Conservation (phyloP, 176 grass and related monocot species). For the Musa schizocarpa region DNA sequence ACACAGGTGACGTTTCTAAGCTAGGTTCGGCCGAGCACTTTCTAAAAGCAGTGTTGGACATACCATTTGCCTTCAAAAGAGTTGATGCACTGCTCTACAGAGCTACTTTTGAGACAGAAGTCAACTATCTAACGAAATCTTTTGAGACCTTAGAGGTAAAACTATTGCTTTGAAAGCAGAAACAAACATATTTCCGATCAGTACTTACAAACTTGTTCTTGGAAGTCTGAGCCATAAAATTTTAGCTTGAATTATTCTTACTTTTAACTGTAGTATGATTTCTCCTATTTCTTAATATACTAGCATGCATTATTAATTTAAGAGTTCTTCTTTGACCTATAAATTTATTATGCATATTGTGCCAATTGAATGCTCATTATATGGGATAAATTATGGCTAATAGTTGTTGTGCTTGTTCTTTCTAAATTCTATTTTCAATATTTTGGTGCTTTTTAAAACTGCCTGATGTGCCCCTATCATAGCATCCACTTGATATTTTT, state of each 20-base stretch:
- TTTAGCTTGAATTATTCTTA: background rate
- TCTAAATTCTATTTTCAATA: background rate
- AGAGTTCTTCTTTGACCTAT: background rate
- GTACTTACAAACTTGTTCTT: background rate
- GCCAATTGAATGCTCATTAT: too few species aligned
- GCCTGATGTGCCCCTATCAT: too few species aligned
- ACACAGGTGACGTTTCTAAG: slow-evolving; percentile 56
- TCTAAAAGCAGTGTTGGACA: slow-evolving; percentile 74
- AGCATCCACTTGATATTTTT: too few species aligned
- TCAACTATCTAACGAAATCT: slow-evolving; percentile 75
- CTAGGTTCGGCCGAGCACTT: slow-evolving; percentile 82
- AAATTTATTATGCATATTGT: too few species aligned
- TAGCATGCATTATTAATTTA: background rate
- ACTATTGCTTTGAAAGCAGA: background rate
- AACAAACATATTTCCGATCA: background rate
- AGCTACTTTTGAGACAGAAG: slow-evolving; percentile 87
- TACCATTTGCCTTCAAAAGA: slow-evolving; percentile 96
- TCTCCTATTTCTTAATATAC: background rate
- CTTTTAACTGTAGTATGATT: background rate
- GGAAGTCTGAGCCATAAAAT: background rate
- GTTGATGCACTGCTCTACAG: slow-evolving; percentile 95
- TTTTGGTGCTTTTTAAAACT: background rate
- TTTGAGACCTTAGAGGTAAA: slow-evolving; percentile 89
- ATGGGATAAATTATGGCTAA: too few species aligned
- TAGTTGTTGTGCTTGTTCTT: too few species aligned